A percentile compares a stretch with the other conserved stretches of the same genome.
phyloP scores from a whole-genome alignment of 148 eudicot species.

The Rhododendron griersonianum region DNA sequence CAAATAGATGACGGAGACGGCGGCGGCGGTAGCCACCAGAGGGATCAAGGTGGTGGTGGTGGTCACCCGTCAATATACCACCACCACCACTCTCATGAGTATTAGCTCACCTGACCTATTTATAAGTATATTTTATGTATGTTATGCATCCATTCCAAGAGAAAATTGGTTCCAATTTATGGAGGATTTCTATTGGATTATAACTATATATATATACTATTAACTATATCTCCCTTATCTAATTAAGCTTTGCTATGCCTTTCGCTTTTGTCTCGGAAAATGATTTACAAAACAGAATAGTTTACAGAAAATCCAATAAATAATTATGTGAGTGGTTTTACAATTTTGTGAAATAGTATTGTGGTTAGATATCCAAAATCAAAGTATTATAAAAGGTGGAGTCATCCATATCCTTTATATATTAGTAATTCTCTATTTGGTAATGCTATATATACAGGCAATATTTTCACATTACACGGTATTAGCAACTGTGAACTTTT shows the following conservation, averaged over 20 bases:
- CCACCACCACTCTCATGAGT: conserved; percentile 38
- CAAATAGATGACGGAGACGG: conserved; percentile 29
- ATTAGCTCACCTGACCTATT: conserved; percentile 19
- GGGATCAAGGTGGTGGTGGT: conserved; percentile 21
- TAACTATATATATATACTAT: not conserved
- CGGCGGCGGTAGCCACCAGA: conserved; percentile 16
- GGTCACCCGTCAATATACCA: conserved; percentile 42
- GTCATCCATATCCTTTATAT: not conserved
- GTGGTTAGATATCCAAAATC: not conserved
- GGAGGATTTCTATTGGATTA: not conserved
- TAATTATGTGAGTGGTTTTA: no score
- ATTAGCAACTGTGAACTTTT: not conserved
- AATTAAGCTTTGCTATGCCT: not conserved
- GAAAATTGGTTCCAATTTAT: not conserved
- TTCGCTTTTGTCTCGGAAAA: not conserved
- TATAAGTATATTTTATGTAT: not conserved
- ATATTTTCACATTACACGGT: not conserved
- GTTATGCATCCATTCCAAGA: not conserved
- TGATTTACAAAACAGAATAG: not conserved
- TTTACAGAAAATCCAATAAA: not conserved
- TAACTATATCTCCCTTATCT: not conserved
- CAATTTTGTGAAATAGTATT: not conserved
- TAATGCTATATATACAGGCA: not conserved
- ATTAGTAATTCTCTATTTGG: no score
- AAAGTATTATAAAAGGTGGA: not conserved